Evolutionary conservation across 2,329 filamentous ascomycete species (phyloP).

Genomic region (Botryotinia convoluta): DNA sequence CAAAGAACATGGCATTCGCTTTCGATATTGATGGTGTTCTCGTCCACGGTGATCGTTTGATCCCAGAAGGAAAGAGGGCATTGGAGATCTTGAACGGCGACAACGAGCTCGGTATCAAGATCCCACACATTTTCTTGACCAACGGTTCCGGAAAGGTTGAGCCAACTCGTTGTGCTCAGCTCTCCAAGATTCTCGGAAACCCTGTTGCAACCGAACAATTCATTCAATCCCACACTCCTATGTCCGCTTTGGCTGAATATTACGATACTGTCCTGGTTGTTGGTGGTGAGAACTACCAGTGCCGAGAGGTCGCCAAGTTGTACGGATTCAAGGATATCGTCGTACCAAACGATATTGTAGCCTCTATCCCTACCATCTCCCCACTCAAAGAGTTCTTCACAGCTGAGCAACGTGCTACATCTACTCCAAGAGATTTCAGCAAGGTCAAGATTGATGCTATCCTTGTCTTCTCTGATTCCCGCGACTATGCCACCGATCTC

Average conservation of each 20-base stretch:
- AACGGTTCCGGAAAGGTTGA: conserved; percentile 74
- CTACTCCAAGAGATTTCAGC: conserved; percentile 60
- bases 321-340: conserved; percentile 74
- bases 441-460: conserved; percentile 72
- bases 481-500: conserved; percentile 72
- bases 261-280: conserved; percentile 73
- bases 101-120: conserved; percentile 60
- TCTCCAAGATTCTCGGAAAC: conserved; percentile 62
- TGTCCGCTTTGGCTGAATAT: conserved; percentile 66
- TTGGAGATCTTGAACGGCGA: conserved; percentile 72
- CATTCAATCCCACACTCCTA: conserved; percentile 74
- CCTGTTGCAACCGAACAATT: conserved; percentile 70
- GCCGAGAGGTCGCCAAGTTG: conserved; percentile 68
- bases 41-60: conserved; percentile 68
- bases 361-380: conserved; percentile 66
- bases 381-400: conserved; percentile 65
- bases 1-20: conserved; percentile 64
- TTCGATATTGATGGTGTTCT: conserved; percentile 77
- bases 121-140: conserved; percentile 71
- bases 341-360: conserved; percentile 71
- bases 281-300: conserved; percentile 72
- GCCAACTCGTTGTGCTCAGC: conserved; percentile 60
- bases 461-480: conserved; percentile 71
- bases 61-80: conserved; percentile 63
- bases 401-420: conserved; percentile 63